Evolutionary conservation across 2,329 filamentous ascomycete species (phyloP).

Genomic region (Xylariales sp.): DNA sequence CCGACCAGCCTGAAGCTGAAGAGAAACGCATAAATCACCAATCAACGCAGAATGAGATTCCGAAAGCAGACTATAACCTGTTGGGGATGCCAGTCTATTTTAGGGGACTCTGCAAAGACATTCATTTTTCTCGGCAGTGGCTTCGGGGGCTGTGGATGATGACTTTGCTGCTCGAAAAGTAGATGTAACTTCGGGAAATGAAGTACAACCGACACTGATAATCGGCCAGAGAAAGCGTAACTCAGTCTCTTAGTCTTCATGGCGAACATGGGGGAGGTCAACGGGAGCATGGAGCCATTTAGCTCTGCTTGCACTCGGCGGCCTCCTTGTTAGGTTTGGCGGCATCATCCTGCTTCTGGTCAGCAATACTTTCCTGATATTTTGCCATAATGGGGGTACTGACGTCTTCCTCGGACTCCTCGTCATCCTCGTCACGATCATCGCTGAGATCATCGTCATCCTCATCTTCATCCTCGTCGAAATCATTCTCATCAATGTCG

Average conservation of each 20-base stretch:
- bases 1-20: slow-evolving; percentile 19
- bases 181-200: too few species aligned
- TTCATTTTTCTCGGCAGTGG: too few species aligned
- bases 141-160: too few species aligned
- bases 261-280: too few species aligned
- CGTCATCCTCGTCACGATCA: slow-evolving; percentile 72
- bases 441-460: slow-evolving; percentile 86
- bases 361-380: neutral
- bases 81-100: slow-evolving; percentile 30
- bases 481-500: slow-evolving; percentile 75
- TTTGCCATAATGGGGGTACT: slow-evolving; percentile 23
- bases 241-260: too few species aligned
- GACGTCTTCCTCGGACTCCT: slow-evolving; percentile 76
- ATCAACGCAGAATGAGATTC: slow-evolving; percentile 29
- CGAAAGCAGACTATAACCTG: slow-evolving; percentile 26
- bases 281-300: too few species aligned
- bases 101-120: slow-evolving; percentile 11
- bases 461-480: slow-evolving; percentile 80
- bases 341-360: slow-evolving; percentile 64
- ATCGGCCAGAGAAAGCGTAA: too few species aligned
- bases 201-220: too few species aligned
- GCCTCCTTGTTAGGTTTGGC: slow-evolving; percentile 92
- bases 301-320: slow-evolving; percentile 95
- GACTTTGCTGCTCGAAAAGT: too few species aligned
- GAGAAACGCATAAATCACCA: slow-evolving; percentile 28